Conservation (phyloP, 1,284 basidiomycete genomes). For the Fistulina hepatica region DNA sequence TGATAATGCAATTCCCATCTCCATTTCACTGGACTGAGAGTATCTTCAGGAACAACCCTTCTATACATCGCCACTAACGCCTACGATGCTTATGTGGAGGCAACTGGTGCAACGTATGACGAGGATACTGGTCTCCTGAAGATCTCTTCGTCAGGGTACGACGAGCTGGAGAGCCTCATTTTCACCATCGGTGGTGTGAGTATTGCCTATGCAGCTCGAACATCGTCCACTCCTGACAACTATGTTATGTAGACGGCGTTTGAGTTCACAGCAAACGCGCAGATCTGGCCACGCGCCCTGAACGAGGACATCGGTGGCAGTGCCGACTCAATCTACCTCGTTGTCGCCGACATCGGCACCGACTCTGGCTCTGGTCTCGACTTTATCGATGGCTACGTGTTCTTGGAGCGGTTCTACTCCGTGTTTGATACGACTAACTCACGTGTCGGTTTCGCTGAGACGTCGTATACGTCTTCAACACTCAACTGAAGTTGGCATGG, state of each 20-base stretch:
- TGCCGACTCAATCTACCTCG: conserved; percentile 1
- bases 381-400: conserved; percentile 3
- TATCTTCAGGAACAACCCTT: conserved; percentile 1
- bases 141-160: neutral
- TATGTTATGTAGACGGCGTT: conserved; percentile 16
- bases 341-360: conserved; percentile 1
- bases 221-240: conserved; percentile 3
- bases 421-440: neutral
- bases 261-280: conserved; percentile 29
- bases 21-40: neutral
- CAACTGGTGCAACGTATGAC: neutral
- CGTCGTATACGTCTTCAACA: neutral
- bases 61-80: neutral
- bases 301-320: neutral
- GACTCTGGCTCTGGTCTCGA: neutral
- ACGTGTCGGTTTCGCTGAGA: neutral
- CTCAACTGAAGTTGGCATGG: too few relatives aligned
- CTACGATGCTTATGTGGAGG: neutral
- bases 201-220: neutral
- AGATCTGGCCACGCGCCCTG: conserved; percentile 2
- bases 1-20: conserved; percentile 7
- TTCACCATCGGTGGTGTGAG: conserved; percentile 17
- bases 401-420: conserved; percentile 1
- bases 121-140: neutral
- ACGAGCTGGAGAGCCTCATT: neutral